A percentile compares a stretch with the other conserved stretches of the same genome.
Evolutionary conservation across 2,329 filamentous ascomycete species (phyloP).

Genomic region (Aspergillus bombycis): DNA sequence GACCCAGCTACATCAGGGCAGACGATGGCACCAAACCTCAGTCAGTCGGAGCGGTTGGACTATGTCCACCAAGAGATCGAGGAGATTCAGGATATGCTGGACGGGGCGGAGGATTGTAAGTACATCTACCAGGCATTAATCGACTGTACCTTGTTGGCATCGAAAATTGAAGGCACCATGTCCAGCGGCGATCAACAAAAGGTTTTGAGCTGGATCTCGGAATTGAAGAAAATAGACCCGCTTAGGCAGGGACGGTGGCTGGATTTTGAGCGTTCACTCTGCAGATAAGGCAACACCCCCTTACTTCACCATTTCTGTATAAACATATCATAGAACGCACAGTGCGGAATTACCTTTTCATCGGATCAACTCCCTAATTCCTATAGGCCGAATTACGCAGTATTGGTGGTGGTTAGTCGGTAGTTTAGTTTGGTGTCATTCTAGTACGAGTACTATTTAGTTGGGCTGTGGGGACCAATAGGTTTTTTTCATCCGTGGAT

Average conservation of each 20-base stretch:
- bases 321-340: background rate
- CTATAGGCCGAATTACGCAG: background rate
- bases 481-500: background rate
- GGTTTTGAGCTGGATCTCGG: constrained; percentile 62
- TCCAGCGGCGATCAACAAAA: constrained; percentile 48
- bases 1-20: constrained; percentile 53
- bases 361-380: background rate
- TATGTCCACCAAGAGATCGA: constrained; percentile 73
- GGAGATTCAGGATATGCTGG: constrained; percentile 69
- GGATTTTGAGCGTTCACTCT: constrained; percentile 61
- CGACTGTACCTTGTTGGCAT: constrained; percentile 68
- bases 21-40: constrained; percentile 68
- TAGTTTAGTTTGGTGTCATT: background rate
- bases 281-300: constrained; percentile 33
- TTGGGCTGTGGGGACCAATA: constrained; percentile 1
- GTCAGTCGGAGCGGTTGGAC: constrained; percentile 60
- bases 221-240: constrained; percentile 71
- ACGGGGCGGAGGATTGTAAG: constrained; percentile 73
- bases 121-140: constrained; percentile 89
- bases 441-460: background rate
- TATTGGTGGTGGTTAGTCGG: background rate
- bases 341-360: constrained; percentile 13
- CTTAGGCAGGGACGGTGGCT: constrained; percentile 75
- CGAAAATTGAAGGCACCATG: constrained; percentile 53
- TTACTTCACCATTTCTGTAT: constrained; percentile 11